Evolutionary conservation across 2,329 filamentous ascomycete genomes (phyloP).

Genomic region (Sarocladium kiliense): DNA sequence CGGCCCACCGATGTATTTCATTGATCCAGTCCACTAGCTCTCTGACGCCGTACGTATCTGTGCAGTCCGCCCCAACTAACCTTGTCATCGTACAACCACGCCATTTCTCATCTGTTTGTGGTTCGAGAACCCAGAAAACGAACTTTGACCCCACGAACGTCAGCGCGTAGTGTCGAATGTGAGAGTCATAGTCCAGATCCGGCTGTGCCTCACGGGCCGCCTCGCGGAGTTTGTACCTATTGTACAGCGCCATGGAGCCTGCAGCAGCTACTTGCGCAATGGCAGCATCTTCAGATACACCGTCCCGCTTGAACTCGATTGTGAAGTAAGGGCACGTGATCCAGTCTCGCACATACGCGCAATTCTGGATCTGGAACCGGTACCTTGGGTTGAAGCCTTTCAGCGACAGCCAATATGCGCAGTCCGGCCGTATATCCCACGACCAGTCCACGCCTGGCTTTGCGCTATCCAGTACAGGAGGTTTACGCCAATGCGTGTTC

Average conservation of each 20-base stretch:
- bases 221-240: background rate
- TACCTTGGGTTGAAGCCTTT: background rate
- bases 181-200: background rate
- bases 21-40: background rate
- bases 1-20: background rate
- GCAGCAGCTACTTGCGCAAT: background rate
- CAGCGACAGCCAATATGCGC: background rate
- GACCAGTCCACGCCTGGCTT: slow-evolving; percentile 3
- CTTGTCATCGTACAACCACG: background rate
- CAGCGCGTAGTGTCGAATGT: slow-evolving; percentile 1
- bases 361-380: background rate
- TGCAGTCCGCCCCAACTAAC: background rate
- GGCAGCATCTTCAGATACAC: background rate
- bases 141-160: background rate
- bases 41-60: background rate
- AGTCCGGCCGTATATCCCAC: slow-evolving; percentile 7
- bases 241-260: background rate
- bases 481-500: slow-evolving; percentile 10
- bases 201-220: background rate
- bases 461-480: slow-evolving; percentile 8
- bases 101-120: background rate
- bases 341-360: background rate
- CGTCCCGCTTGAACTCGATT: background rate
- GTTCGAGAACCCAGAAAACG: background rate
- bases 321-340: background rate